A percentile compares a stretch with the other conserved stretches of the same genome.
Conservation (phyloP, 176 grass and related monocot genomes). For the Carex parvula region DNA sequence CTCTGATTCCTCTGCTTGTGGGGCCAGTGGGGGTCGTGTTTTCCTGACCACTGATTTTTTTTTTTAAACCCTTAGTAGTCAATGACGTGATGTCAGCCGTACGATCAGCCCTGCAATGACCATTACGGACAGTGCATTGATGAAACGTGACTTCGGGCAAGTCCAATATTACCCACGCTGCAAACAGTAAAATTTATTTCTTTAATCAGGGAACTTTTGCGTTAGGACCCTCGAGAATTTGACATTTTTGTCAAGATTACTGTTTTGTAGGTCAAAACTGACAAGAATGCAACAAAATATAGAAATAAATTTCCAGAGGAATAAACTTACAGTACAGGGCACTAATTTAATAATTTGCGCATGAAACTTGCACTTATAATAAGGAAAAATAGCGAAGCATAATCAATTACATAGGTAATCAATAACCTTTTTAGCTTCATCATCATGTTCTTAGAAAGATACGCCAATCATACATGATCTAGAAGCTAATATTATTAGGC, state of each 20-base stretch:
- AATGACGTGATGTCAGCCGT: conserved; percentile 7
- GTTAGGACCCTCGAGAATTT: neutral
- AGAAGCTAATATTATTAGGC: neutral
- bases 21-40: neutral
- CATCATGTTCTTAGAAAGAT: neutral
- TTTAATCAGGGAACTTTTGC: neutral
- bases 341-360: neutral
- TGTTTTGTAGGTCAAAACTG: neutral
- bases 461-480: neutral
- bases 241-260: neutral
- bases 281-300: neutral
- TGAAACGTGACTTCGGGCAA: conserved; percentile 9
- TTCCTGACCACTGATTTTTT: too few relatives aligned
- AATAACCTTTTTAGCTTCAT: conserved; percentile 8
- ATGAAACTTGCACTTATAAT: neutral
- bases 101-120: neutral
- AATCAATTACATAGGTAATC: neutral
- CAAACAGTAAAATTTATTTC: neutral
- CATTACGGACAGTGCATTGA: neutral
- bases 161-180: neutral
- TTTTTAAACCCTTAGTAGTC: neutral
- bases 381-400: neutral
- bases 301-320: neutral
- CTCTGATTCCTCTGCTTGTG: too few relatives aligned
- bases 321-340: neutral